phyloP scores from a whole-genome alignment of 2,329 filamentous ascomycete species.

The Tolypocladium ophioglossoides region DNA sequence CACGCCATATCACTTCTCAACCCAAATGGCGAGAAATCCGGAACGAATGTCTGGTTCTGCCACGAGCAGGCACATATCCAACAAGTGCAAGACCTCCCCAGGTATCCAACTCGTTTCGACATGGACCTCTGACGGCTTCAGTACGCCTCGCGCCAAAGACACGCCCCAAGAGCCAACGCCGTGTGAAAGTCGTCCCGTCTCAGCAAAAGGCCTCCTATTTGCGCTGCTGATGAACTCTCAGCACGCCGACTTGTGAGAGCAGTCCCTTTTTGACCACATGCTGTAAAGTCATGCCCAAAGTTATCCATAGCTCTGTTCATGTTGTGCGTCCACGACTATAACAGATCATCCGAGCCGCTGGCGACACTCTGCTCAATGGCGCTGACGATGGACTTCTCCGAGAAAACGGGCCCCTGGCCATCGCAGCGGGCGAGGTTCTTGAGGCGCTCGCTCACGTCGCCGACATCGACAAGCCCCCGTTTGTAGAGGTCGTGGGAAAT shows the following conservation, averaged over 20 bases:
- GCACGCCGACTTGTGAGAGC: not conserved
- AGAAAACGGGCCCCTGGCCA: constrained; percentile 80
- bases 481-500: constrained; percentile 69
- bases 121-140: not conserved
- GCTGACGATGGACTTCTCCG: constrained; percentile 59
- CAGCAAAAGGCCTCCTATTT: not conserved
- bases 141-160: not conserved
- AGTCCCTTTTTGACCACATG: not conserved
- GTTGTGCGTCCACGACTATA: constrained; percentile 10
- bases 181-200: not conserved
- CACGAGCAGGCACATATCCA: not conserved
- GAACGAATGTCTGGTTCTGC: not conserved
- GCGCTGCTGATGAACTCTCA: not conserved
- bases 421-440: constrained; percentile 71
- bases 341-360: constrained; percentile 66
- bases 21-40: not conserved
- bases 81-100: not conserved
- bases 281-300: not conserved
- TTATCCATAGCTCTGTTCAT: not conserved
- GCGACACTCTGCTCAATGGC: constrained; percentile 73
- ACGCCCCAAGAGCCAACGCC: not conserved
- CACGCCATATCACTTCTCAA: no score
- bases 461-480: constrained; percentile 70
- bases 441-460: constrained; percentile 67
- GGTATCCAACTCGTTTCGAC: not conserved